Evolutionary conservation across 257 asterid genomes (phyloP).

Genomic region (Gardenia jasminoides): DNA sequence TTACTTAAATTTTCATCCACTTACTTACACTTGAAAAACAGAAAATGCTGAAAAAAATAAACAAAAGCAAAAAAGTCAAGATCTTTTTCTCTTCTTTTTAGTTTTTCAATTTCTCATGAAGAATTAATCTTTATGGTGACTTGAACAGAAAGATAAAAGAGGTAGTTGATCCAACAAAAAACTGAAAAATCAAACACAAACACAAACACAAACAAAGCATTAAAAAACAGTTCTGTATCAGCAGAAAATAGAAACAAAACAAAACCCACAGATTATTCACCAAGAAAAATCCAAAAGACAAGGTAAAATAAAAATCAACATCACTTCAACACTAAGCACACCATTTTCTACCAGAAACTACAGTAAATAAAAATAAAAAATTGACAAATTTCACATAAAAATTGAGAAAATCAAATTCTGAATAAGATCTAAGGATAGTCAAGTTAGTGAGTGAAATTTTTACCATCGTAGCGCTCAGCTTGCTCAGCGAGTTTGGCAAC

Average conservation of each 20-base stretch:
- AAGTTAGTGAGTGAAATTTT: slow-evolving; percentile 16
- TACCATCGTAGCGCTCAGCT: slow-evolving; percentile 45
- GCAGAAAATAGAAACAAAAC: background rate
- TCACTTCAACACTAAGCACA: background rate
- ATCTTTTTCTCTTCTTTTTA: background rate
- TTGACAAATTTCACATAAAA: background rate
- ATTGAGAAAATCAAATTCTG: background rate
- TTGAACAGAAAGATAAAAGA: background rate
- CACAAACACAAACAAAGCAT: background rate
- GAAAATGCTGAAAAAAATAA: background rate
- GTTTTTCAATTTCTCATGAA: background rate
- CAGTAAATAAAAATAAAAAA: background rate
- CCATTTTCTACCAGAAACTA: background rate
- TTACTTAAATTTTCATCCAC: background rate
- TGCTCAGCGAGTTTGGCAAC: slow-evolving; percentile 43
- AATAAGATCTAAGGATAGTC: slow-evolving; percentile 4
- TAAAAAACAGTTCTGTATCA: background rate
- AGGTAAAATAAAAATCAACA: background rate
- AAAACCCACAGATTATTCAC: background rate
- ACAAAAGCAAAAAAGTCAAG: background rate
- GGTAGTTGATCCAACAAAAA: background rate
- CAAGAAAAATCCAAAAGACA: background rate
- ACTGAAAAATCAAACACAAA: background rate
- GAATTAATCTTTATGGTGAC: background rate
- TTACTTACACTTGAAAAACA: background rate